Evolutionary conservation across 192 early-diverging fungal species (phyloP).

Genomic region (Allomyces macrogynus): DNA sequence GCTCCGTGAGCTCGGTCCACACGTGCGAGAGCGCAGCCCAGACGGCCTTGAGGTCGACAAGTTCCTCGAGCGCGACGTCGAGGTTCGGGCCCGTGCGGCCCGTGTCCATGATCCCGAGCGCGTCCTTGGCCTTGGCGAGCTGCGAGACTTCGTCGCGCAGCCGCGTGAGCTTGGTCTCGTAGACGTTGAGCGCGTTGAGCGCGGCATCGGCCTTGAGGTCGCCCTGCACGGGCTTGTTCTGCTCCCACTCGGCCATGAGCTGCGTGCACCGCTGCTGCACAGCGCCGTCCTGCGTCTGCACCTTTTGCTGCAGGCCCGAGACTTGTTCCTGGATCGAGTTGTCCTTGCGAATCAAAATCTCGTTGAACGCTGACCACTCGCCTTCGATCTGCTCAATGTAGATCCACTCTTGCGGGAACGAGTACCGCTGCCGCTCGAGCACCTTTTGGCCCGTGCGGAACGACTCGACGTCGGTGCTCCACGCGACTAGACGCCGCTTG

Average conservation of each 20-base stretch:
- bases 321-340: slow-evolving; percentile 86
- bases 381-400: slow-evolving; percentile 88
- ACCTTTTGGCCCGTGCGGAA: slow-evolving; percentile 83
- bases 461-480: slow-evolving; percentile 59
- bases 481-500: slow-evolving; percentile 53
- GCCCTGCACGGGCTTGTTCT: slow-evolving; percentile 83
- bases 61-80: slow-evolving; percentile 71
- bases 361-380: slow-evolving; percentile 92
- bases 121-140: slow-evolving; percentile 79
- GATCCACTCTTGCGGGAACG: slow-evolving; percentile 88
- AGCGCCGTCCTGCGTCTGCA: slow-evolving; percentile 74
- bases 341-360: slow-evolving; percentile 79
- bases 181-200: slow-evolving; percentile 55
- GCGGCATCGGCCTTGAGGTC: slow-evolving; percentile 74
- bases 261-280: slow-evolving; percentile 67
- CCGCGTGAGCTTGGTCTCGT: slow-evolving; percentile 59
- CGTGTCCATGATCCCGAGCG: slow-evolving; percentile 61
- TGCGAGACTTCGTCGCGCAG: slow-evolving; percentile 70
- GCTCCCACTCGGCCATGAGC: slow-evolving; percentile 78
- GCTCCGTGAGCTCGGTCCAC: slow-evolving; percentile 64
- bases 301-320: slow-evolving; percentile 80
- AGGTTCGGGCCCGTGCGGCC: slow-evolving; percentile 39
- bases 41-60: slow-evolving; percentile 75
- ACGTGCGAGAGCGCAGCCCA: slow-evolving; percentile 65
- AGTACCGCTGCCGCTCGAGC: slow-evolving; percentile 78